A percentile compares a stretch with the other conserved stretches of the same genome.
These are phyloP conservation scores for Aspergillus olivimuriae DNA, from an alignment of 495 filamentous ascomycete genomes.

Conservation along the genomic window DNA sequence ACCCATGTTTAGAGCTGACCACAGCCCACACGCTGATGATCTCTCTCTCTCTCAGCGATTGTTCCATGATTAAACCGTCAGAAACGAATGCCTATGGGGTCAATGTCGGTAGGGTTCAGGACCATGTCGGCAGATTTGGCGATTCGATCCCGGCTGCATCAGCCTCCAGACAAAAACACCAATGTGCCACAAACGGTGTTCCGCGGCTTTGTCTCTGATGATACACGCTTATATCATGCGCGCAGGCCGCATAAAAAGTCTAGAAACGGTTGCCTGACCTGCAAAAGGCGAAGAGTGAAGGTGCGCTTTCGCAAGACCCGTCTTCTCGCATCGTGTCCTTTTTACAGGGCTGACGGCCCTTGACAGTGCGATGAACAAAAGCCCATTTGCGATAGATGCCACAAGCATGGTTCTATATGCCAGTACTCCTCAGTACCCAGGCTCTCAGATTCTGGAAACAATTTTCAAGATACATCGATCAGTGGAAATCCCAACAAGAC, in stretches of 20 bases:
- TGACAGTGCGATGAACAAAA: slow-evolving; percentile 37
- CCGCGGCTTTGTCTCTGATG: neutral
- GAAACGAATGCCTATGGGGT: too few relatives aligned
- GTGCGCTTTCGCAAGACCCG: too few relatives aligned
- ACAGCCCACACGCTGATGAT: too few relatives aligned
- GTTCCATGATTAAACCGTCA: too few relatives aligned
- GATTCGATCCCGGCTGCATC: too few relatives aligned
- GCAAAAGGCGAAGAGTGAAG: slow-evolving; percentile 33
- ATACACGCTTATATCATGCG: slow-evolving; percentile 4
- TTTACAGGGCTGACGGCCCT: too few relatives aligned
- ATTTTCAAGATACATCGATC: neutral
- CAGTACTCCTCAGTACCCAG: slow-evolving; percentile 10
- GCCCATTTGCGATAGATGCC: slow-evolving; percentile 26
- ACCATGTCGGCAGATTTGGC: too few relatives aligned
- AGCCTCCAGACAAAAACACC: too few relatives aligned
- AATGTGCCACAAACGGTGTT: neutral
- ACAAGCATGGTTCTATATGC: slow-evolving; percentile 23
- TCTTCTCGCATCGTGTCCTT: too few relatives aligned
- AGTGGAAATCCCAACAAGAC: neutral
- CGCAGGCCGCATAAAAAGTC: slow-evolving; percentile 30
- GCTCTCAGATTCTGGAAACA: neutral
- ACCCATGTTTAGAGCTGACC: too few relatives aligned
- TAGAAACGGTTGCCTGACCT: slow-evolving; percentile 24
- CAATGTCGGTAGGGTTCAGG: too few relatives aligned
- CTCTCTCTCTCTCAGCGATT: too few relatives aligned